These are phyloP conservation scores for Jacaranda mimosifolia DNA, from an alignment of 257 asterid species.

Conservation along the genomic window DNA sequence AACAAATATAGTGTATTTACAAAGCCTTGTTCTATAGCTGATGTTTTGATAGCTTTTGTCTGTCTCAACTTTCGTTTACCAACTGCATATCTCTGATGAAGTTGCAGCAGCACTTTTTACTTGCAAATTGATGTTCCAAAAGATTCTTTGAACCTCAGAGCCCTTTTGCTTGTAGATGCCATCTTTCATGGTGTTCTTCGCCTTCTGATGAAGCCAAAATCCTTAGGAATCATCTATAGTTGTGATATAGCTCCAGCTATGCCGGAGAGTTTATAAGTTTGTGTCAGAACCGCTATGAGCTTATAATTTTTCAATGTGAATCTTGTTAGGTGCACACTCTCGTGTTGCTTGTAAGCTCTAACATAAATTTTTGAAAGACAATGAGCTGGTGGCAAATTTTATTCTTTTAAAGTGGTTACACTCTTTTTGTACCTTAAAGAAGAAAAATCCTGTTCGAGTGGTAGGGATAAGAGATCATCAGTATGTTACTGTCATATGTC, in stretches of 20 bases:
- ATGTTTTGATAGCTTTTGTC: not conserved
- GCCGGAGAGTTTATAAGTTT: not conserved
- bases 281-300: not conserved
- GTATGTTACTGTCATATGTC: not conserved
- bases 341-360: conserved; percentile 19
- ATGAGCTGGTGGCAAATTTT: not conserved
- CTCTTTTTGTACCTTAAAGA: not conserved
- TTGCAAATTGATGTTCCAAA: conserved; percentile 5
- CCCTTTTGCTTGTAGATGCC: not conserved
- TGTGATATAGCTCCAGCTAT: conserved; percentile 17
- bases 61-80: not conserved
- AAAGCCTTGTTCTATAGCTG: not conserved
- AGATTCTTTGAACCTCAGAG: not conserved
- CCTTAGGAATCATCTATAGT: not conserved
- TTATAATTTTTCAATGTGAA: not conserved
- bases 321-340: not conserved
- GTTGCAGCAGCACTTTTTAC: not conserved
- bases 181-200: not conserved
- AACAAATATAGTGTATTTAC: not conserved
- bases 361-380: not conserved
- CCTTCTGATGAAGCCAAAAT: conserved; percentile 21
- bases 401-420: not conserved
- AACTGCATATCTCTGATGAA: conserved; percentile 21
- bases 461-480: not conserved
- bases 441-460: not conserved